A percentile compares a stretch with the other conserved stretches of the same genome.
Evolutionary conservation across 768 basidiomycete genomes (phyloP).

Genomic region (Agaricus subrufescens): DNA sequence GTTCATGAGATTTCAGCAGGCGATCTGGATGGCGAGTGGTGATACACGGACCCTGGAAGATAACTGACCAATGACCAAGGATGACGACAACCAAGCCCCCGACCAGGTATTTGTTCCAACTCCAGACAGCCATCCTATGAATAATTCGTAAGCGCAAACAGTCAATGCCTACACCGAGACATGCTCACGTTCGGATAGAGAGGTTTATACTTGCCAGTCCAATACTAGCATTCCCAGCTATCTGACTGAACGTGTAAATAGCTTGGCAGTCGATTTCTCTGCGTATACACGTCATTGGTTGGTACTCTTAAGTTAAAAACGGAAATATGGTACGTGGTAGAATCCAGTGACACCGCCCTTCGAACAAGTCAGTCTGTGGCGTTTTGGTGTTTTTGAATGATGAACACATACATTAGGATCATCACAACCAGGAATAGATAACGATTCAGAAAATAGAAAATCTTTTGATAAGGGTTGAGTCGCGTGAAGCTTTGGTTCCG

Average conservation of each 20-base stretch:
- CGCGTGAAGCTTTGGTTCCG: background rate
- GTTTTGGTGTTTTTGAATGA: constrained; percentile 1
- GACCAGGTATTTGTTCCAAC: constrained; percentile 49
- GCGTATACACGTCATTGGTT: background rate
- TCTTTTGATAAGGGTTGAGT: constrained; percentile 24
- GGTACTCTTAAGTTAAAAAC: background rate
- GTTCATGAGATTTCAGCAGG: background rate
- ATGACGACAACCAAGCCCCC: constrained; percentile 47
- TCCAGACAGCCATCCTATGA: constrained; percentile 59
- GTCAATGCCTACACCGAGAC: constrained; percentile 1
- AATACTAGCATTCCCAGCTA: constrained; percentile 42
- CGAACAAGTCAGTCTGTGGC: constrained; percentile 9
- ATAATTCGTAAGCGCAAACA: background rate
- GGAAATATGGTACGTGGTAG: constrained; percentile 26
- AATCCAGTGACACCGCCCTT: constrained; percentile 51
- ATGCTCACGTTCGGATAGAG: constrained; percentile 49
- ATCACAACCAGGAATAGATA: constrained; percentile 62
- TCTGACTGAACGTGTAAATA: constrained; percentile 61
- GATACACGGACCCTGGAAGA: constrained; percentile 49
- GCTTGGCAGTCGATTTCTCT: constrained; percentile 57
- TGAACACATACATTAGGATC: constrained; percentile 56
- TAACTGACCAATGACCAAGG: constrained; percentile 67
- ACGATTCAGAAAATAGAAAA: constrained; percentile 65
- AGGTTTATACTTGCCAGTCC: constrained; percentile 59
- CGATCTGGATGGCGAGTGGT: background rate